Percentiles rank a stretch among this genome's conserved stretches.
These are phyloP conservation scores for Picea glauca DNA, from an alignment of 75 land plant genomes.

Conservation along the genomic window DNA sequence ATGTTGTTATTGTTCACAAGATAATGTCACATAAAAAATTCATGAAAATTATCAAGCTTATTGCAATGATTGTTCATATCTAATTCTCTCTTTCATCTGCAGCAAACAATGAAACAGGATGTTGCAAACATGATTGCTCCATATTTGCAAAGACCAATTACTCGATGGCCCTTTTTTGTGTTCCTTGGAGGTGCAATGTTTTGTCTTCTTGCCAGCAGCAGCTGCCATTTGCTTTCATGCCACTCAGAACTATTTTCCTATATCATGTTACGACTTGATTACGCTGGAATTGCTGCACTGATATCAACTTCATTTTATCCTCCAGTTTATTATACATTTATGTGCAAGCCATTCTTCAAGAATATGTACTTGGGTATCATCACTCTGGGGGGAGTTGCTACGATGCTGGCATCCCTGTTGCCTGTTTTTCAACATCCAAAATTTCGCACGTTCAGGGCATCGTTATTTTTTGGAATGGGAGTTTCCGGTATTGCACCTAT, in stretches of 20 bases:
- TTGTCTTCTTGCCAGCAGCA: constrained; percentile 89
- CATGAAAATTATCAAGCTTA: too few relatives aligned
- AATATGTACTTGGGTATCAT: constrained; percentile 70
- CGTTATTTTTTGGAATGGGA: constrained; percentile 87
- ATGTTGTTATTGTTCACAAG: too few relatives aligned
- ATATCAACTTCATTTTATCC: constrained; percentile 95
- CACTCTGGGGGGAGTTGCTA: constrained; percentile 64
- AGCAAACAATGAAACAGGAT: constrained; percentile 33
- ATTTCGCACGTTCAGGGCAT: constrained; percentile 66
- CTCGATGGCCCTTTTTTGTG: constrained; percentile 83
- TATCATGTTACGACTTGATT: constrained; percentile 85
- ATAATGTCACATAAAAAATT: too few relatives aligned
- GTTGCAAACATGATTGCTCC: constrained; percentile 28
- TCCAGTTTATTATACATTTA: constrained; percentile 94
- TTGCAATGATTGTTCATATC: background rate
- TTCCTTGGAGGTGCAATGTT: constrained; percentile 86
- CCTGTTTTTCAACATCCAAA: constrained; percentile 85
- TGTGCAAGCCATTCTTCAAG: constrained; percentile 84
- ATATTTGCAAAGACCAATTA: constrained; percentile 13
- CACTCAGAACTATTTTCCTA: constrained; percentile 67
- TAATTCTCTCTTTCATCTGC: background rate
- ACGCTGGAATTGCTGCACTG: constrained; percentile 83
- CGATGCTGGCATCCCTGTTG: constrained; percentile 57
- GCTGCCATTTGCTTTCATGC: constrained; percentile 87
- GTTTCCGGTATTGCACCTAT: constrained; percentile 79